These are phyloP conservation scores for Trypanosoma mega DNA, from an alignment of 208 protist genomes.

Conservation along the genomic window DNA sequence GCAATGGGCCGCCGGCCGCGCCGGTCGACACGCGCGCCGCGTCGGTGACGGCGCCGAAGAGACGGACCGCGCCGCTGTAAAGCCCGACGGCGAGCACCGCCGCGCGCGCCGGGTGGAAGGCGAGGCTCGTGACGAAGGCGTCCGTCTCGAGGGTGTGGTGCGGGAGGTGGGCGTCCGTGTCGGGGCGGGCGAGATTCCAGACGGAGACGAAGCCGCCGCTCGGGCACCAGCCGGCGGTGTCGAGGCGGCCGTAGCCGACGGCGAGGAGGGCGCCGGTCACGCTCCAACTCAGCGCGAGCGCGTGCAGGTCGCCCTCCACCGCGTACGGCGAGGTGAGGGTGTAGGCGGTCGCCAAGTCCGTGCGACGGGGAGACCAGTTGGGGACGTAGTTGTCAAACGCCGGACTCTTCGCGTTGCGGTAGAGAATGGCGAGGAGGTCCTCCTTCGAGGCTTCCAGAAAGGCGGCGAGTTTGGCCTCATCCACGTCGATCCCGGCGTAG, in stretches of 20 bases:
- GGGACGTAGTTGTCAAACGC: slow-evolving; percentile 86
- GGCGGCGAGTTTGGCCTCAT: slow-evolving; percentile 51
- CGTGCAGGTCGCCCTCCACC: slow-evolving; percentile 68
- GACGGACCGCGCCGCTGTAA: slow-evolving; percentile 86
- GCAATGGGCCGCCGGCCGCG: slow-evolving; percentile 27
- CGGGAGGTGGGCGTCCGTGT: slow-evolving; percentile 54
- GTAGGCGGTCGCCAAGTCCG: slow-evolving; percentile 52
- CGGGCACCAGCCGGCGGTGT: slow-evolving; percentile 88
- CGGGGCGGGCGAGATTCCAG: slow-evolving; percentile 77
- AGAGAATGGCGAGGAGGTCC: slow-evolving; percentile 58
- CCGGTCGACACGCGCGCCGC: slow-evolving; percentile 39
- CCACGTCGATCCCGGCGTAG: slow-evolving; percentile 51
- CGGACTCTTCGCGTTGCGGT: slow-evolving; percentile 64
- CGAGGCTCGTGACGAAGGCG: slow-evolving; percentile 73
- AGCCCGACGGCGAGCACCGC: slow-evolving; percentile 83
- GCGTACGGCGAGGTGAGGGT: slow-evolving; percentile 63
- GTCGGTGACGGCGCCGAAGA: slow-evolving; percentile 69
- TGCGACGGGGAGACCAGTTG: slow-evolving; percentile 76
- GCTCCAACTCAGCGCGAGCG: slow-evolving; percentile 81
- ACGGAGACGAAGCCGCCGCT: slow-evolving; percentile 74
- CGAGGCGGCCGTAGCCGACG: slow-evolving; percentile 82
- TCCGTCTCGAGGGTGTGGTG: slow-evolving; percentile 80
- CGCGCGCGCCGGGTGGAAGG: slow-evolving; percentile 83
- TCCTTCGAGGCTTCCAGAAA: slow-evolving; percentile 65
- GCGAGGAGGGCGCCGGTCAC: slow-evolving; percentile 78